Evolutionary conservation across 768 basidiomycete genomes (phyloP), one percentile per base, ranked within the genome.

Genomic region (Agaricus blazei): DNA sequence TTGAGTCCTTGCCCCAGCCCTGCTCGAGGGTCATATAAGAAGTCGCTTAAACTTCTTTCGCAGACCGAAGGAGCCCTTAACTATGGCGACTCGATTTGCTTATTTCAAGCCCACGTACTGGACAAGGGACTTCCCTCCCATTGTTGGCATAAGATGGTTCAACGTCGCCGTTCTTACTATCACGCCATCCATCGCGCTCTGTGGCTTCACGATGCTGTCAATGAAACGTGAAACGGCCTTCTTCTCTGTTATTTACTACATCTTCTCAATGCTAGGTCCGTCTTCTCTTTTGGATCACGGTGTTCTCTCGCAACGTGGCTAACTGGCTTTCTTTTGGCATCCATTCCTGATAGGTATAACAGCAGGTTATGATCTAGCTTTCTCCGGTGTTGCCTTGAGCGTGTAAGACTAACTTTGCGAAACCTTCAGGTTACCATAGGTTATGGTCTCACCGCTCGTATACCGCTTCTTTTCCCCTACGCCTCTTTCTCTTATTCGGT

Each of bases 361-460:
- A 12, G 79, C 80, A 61, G 74, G 78, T 41, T 74, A 52, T 52
- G 65, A 49, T 58, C 46, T 34, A 31, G 40, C 49, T 57, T 51
- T 43, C 43, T 14, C 49, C 46, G 11, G 19, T 47, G 27, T 24
- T 29, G n/a, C 48, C 28, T 42, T 23, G 11, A 44, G 31, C 23
- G 26, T 24, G 48, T 12, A 34, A 34, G 12, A 31, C 37, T 45
- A 24, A 54, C 28, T 51, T 28, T 24, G 43, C 4, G 14, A 37
- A 34, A 37, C n/a, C 40, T 52, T 48, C 63, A 85, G 84, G 85
- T 28, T 93, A 91, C 69, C 90, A 93, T 70, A 81, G 90, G 48
- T 75, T 92, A 7, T 93, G 88, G 88, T 89, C 90, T 3, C 90
- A 93, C 66, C 80, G 90, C 50, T 84, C 88, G 1, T 93, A 90